A percentile compares a stretch with the other conserved stretches of the same genome.
Conservation (phyloP, 345 rosid genomes). For the Populus tremula region DNA sequence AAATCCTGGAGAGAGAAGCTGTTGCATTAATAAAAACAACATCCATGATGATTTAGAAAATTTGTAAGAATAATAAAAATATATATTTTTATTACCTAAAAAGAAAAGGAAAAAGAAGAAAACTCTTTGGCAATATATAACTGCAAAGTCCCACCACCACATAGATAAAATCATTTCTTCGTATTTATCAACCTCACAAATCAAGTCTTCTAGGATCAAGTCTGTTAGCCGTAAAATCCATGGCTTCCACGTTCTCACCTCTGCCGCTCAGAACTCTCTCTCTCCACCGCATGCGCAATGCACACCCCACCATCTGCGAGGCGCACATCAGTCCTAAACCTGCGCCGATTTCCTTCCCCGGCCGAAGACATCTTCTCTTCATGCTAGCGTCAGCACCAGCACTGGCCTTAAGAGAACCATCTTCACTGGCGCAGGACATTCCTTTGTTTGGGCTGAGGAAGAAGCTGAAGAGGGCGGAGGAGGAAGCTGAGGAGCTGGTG, state of each 20-base stretch:
- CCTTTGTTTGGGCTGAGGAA: constrained; percentile 72
- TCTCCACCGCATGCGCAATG: constrained; percentile 14
- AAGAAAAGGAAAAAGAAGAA: too few species aligned
- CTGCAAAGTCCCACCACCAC: too few species aligned
- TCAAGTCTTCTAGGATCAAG: too few species aligned
- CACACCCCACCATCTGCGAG: constrained; percentile 28
- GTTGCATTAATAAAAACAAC: too few species aligned
- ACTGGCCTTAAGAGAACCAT: constrained; percentile 27
- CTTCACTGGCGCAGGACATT: constrained; percentile 57
- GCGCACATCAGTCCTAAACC: constrained; percentile 23
- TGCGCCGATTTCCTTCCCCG: constrained; percentile 17
- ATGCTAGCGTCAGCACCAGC: constrained; percentile 53
- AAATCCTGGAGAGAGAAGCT: too few species aligned
- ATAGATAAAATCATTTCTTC: too few species aligned
- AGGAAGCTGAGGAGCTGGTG: constrained; percentile 69
- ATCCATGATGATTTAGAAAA: too few species aligned
- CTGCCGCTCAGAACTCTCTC: constrained; percentile 25
- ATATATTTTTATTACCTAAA: too few species aligned
- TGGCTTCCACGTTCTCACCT: constrained; percentile 49
- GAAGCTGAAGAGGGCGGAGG: constrained; percentile 68
- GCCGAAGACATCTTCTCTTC: constrained; percentile 55
- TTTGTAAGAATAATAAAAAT: too few species aligned
- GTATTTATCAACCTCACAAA: neutral
- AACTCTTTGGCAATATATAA: too few species aligned
- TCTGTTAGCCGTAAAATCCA: constrained; percentile 4